Conservation (phyloP, 192 early-diverging fungal species). For the Coemansia sp. region DNA sequence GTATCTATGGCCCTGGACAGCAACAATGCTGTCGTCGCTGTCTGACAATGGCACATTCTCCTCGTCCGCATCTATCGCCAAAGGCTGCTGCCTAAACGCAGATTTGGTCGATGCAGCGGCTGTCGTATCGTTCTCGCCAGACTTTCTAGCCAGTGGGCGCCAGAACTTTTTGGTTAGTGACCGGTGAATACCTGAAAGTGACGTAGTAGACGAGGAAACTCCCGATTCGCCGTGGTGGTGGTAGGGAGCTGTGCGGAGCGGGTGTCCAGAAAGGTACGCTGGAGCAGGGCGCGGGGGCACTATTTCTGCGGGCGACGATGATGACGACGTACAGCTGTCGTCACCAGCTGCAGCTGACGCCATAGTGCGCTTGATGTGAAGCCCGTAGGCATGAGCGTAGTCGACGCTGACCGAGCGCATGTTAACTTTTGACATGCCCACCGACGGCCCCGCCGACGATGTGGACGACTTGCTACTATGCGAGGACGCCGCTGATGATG, state of each 20-base stretch:
- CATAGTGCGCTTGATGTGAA: slow-evolving; percentile 15
- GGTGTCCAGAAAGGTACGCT: neutral
- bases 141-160: slow-evolving; percentile 23
- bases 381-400: slow-evolving; percentile 30
- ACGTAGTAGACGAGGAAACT: neutral
- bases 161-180: slow-evolving; percentile 27
- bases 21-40: neutral
- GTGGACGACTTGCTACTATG: slow-evolving; percentile 13
- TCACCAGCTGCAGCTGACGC: neutral
- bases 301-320: neutral
- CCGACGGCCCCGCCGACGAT: neutral
- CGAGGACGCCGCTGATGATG: slow-evolving; percentile 17
- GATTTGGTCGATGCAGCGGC: neutral
- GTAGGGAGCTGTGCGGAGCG: neutral
- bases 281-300: neutral
- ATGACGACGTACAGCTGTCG: neutral
- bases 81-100: neutral
- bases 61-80: neutral
- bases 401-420: slow-evolving; percentile 52
- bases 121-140: neutral
- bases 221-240: neutral
- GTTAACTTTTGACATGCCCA: neutral
- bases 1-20: neutral
- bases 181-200: slow-evolving; percentile 1
- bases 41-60: neutral